Evolutionary conservation across 2,329 filamentous ascomycete genomes (phyloP).

Genomic region (Colletotrichum chrysophilum): DNA sequence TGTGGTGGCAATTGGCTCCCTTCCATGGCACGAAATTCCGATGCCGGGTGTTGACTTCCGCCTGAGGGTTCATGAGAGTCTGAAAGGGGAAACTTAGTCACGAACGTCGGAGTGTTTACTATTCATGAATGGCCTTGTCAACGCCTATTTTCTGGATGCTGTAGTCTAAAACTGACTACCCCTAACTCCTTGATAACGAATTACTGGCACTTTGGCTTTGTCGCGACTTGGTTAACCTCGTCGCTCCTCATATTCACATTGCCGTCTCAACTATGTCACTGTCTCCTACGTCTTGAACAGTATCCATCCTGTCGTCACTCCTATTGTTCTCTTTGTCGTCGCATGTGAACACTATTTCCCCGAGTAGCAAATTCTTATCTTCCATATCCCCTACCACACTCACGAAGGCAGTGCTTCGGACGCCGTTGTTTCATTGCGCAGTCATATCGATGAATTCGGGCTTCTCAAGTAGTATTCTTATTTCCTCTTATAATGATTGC

Average conservation of each 20-base stretch:
- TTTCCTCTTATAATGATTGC: background rate
- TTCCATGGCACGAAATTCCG: background rate
- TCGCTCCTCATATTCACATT: background rate
- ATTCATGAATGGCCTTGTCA: background rate
- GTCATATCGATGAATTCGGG: background rate
- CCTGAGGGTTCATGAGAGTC: background rate
- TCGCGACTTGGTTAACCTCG: background rate
- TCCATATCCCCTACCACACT: too few species aligned
- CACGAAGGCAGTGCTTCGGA: too few species aligned
- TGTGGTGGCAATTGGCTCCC: background rate
- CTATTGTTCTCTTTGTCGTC: background rate
- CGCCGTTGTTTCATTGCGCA: background rate
- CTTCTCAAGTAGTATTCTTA: background rate
- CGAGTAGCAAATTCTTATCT: too few species aligned
- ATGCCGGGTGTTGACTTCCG: background rate
- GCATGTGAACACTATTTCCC: too few species aligned
- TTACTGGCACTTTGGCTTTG: background rate
- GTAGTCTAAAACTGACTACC: background rate
- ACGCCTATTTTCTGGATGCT: background rate
- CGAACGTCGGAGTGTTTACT: background rate
- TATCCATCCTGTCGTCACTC: background rate
- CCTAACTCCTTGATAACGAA: background rate
- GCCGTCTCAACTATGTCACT: background rate
- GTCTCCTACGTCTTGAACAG: background rate
- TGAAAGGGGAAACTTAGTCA: background rate